Conservation (phyloP, 2,329 filamentous ascomycete species). For the Curvularia lunata region DNA sequence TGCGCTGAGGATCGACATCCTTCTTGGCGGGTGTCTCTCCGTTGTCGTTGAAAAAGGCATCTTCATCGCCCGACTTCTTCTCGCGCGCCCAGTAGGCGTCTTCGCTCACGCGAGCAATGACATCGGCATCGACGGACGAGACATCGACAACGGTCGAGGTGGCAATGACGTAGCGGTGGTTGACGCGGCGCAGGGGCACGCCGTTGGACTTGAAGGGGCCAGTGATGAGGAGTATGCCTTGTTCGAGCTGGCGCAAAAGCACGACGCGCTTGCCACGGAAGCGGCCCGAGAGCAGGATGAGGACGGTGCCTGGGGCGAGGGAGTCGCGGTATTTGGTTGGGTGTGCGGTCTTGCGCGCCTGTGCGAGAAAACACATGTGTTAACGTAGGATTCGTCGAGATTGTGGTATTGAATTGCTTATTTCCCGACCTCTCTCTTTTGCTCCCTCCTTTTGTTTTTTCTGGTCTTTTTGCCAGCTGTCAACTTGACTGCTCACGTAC, state of each 20-base stretch:
- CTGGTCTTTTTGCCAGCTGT: neutral
- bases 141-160: constrained; percentile 85
- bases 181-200: constrained; percentile 91
- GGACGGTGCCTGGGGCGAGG: constrained; percentile 90
- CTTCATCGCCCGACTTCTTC: constrained; percentile 78
- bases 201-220: constrained; percentile 99
- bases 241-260: constrained; percentile 93
- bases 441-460: neutral
- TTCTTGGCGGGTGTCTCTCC: constrained; percentile 92
- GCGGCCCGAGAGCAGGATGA: constrained; percentile 98
- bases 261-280: constrained; percentile 99
- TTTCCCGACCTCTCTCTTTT: neutral
- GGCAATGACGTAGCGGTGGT: constrained; percentile 91
- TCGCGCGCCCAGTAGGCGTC: constrained; percentile 96
- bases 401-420: neutral
- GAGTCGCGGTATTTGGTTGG: constrained; percentile 85
- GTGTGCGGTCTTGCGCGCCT: constrained; percentile 95
- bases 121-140: constrained; percentile 73
- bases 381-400: constrained; percentile 12
- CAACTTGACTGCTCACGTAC: constrained; percentile 67
- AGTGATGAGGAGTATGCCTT: constrained; percentile 97
- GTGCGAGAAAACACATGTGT: constrained; percentile 18
- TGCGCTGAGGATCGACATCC: constrained; percentile 86
- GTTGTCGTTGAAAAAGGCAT: constrained; percentile 99
- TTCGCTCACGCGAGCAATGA: constrained; percentile 75